phyloP scores from a whole-genome alignment of 352 stramenopile genomes.

The Phytopythium oedochilum region DNA sequence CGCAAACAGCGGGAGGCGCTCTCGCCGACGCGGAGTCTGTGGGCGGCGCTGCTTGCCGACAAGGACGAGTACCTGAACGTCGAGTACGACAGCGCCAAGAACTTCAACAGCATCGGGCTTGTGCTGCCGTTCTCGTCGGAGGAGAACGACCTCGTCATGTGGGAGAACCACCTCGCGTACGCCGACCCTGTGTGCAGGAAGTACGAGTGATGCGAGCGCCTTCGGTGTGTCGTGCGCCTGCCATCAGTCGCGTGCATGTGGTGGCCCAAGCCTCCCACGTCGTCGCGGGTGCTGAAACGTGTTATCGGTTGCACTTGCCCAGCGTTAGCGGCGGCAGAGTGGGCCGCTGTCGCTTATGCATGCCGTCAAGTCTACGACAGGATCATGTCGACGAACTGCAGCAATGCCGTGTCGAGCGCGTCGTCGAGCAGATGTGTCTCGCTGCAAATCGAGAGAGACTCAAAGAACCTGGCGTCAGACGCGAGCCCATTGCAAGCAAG shows the following conservation, averaged over 20 bases:
- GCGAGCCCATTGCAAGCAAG: not conserved
- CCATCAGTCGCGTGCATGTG: not conserved
- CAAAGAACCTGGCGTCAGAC: not conserved
- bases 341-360: not conserved
- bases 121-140: constrained; percentile 76
- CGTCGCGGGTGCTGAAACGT: not conserved
- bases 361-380: constrained; percentile 19
- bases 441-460: constrained; percentile 7
- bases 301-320: not conserved
- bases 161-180: constrained; percentile 76
- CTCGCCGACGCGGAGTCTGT: constrained; percentile 63
- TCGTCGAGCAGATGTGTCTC: constrained; percentile 41
- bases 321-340: not conserved
- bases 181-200: constrained; percentile 85
- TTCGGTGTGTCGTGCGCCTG: not conserved
- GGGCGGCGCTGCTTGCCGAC: constrained; percentile 54
- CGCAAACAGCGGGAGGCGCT: constrained; percentile 56
- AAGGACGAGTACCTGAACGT: constrained; percentile 73
- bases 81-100: constrained; percentile 81
- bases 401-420: constrained; percentile 37
- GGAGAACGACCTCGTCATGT: constrained; percentile 81
- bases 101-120: constrained; percentile 82
- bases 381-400: constrained; percentile 67
- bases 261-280: not conserved
- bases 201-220: constrained; percentile 41